These are phyloP conservation scores for Sphagnum fallax DNA, from an alignment of 228 moss, liverwort and hornwort genomes.

Conservation along the genomic window DNA sequence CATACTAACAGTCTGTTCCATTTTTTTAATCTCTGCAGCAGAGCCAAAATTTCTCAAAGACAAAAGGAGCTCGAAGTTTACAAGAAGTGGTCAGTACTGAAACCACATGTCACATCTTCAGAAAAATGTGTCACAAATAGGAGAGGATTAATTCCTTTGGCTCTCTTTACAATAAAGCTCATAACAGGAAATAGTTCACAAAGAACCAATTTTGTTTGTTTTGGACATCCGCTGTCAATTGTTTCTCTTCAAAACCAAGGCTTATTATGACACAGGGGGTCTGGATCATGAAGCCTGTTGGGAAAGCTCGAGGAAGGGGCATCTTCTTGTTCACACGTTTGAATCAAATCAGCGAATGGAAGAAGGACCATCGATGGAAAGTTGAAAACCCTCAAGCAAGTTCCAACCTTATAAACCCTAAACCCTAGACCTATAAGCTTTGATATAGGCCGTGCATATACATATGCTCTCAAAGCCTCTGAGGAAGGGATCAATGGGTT, in stretches of 20 bases:
- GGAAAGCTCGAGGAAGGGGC: conserved; percentile 93
- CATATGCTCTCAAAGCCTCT: too few species aligned
- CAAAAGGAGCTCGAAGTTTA: conserved; percentile 36
- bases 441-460: not conserved
- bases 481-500: not conserved
- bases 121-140: too few species aligned
- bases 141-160: too few species aligned
- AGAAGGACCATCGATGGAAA: conserved; percentile 96
- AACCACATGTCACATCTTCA: not conserved
- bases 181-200: too few species aligned
- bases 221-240: too few species aligned
- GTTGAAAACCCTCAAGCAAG: conserved; percentile 92
- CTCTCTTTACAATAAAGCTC: too few species aligned
- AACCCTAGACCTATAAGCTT: not conserved
- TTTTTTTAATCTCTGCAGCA: not conserved
- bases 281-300: conserved; percentile 99
- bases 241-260: too few species aligned
- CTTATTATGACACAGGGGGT: conserved; percentile 45
- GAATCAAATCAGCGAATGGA: conserved; percentile 98
- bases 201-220: too few species aligned
- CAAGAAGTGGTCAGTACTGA: conserved; percentile 43
- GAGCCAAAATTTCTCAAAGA: conserved; percentile 36
- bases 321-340: conserved; percentile 90
- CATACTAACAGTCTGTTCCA: too few species aligned
- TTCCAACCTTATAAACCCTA: not conserved